Base-by-base conservation (phyloP, 2,329 filamentous ascomycete genomes). In the Botrytis fabae region DNA sequence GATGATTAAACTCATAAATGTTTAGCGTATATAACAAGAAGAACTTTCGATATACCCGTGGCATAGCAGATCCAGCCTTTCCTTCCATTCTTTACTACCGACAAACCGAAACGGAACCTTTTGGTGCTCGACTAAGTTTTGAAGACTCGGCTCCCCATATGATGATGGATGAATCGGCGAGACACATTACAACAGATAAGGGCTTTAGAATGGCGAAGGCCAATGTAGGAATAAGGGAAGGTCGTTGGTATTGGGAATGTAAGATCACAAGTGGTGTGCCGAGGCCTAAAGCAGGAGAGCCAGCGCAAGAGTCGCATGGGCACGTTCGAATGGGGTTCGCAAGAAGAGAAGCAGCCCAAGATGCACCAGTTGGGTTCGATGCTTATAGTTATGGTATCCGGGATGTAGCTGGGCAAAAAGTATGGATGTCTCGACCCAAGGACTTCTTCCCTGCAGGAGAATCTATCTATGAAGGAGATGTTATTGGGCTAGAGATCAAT, bases 381-480 rank as follows among this genome's bases (percentile, higher is more conserved):
- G 92, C 92, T 60, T 98, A 98, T 83, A 97, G 95, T 80, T 98
- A 98, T 81, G 95, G 93, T 63, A 89, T 98, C 73, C 92, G 95
- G 61, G 96, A 99, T 79, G 91, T 95, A 38, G 89, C 92, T 46
- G 96, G 96, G 32, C 94, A 98, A 81, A 95, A 95, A 75, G 93
- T 97, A 70, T 94, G 96, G 84, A 94, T 96, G 85, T 98, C 95
- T 75, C 90, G 95, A 66, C 94, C 95, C n/a, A 94, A 94, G 80
- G 92, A 95, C 77, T 95, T 97, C 82, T 95, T 95, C 75, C 90
- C 91, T 0, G 87, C 91, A 1, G 91, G 91, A 64, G 92, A 95
- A 81, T 89, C 94, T 72, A 90, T 98, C 69, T 87, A 88, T 62
- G 94, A 97, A 82, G 96, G 95, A 62, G 96, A 99, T 81, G 93